Conservation (phyloP, 148 eudicot genomes). For the Arctostaphylos glauca region DNA sequence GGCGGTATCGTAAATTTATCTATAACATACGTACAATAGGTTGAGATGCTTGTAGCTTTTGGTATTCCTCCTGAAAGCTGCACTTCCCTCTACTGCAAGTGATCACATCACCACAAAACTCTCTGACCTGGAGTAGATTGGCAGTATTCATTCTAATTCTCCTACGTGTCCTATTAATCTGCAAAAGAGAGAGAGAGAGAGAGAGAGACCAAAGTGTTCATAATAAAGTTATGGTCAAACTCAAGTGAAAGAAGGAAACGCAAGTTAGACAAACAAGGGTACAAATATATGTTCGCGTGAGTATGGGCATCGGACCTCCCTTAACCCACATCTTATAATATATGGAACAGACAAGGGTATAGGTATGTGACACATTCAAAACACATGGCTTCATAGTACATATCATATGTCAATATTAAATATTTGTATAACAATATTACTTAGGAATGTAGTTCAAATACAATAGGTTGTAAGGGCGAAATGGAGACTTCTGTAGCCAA, state of each 20-base stretch:
- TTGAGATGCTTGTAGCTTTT: conserved; percentile 52
- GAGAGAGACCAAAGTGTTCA: not conserved
- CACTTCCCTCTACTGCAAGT: conserved; percentile 40
- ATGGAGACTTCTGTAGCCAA: not conserved
- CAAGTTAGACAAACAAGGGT: not conserved
- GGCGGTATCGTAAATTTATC: not conserved
- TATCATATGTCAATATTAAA: not conserved
- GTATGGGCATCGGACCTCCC: not conserved
- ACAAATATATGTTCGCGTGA: not conserved
- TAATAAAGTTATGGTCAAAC: not conserved
- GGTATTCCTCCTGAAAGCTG: conserved; percentile 64
- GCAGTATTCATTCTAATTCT: conserved; percentile 26
- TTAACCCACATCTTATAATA: not conserved
- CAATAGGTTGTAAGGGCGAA: not conserved
- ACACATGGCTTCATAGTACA: not conserved
- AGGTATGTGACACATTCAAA: not conserved
- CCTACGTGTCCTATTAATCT: conserved; percentile 24
- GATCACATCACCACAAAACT: conserved; percentile 60
- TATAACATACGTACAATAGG: conserved; percentile 49
- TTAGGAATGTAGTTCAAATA: not conserved
- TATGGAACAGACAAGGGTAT: not conserved
- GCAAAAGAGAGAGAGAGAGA: not conserved
- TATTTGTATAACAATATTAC: not conserved
- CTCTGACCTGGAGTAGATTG: conserved; percentile 57
- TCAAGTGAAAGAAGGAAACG: not conserved